phyloP scores from a whole-genome alignment of 2,329 filamentous ascomycete genomes.

The Xylariaceae sp. region DNA sequence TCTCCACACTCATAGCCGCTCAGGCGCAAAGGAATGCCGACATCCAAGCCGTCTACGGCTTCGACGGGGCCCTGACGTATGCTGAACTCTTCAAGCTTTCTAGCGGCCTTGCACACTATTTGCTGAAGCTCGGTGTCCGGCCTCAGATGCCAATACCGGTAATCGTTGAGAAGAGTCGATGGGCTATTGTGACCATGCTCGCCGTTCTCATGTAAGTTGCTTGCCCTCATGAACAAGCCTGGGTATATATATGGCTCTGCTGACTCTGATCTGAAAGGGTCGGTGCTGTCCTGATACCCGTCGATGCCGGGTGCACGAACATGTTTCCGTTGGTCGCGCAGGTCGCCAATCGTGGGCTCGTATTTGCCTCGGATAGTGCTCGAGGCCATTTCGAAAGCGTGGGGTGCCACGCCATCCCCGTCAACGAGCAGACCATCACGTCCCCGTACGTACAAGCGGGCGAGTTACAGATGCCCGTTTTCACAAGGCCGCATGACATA shows the following conservation, averaged over 20 bases:
- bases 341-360: slow-evolving; percentile 38
- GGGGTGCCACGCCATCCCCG: slow-evolving; percentile 36
- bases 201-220: slow-evolving; percentile 58
- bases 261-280: slow-evolving; percentile 27
- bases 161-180: slow-evolving; percentile 62
- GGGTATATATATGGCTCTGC: not conserved
- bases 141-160: slow-evolving; percentile 51
- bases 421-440: slow-evolving; percentile 38
- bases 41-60: slow-evolving; percentile 30
- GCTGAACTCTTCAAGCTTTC: slow-evolving; percentile 27
- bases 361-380: slow-evolving; percentile 40
- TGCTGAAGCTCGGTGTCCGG: slow-evolving; percentile 25
- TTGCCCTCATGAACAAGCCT: not conserved
- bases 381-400: slow-evolving; percentile 35
- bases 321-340: slow-evolving; percentile 39
- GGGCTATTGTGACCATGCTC: slow-evolving; percentile 64
- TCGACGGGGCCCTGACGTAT: slow-evolving; percentile 30
- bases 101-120: slow-evolving; percentile 26
- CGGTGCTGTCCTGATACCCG: slow-evolving; percentile 45
- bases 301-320: slow-evolving; percentile 41
- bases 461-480: slow-evolving; percentile 24
- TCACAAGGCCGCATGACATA: slow-evolving; percentile 39
- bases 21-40: slow-evolving; percentile 36
- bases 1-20: slow-evolving; percentile 41
- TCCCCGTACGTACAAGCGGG: slow-evolving; percentile 30